Evolutionary conservation across 805 yeast genomes (phyloP).

Genomic region (Suhomyces vadensis): DNA sequence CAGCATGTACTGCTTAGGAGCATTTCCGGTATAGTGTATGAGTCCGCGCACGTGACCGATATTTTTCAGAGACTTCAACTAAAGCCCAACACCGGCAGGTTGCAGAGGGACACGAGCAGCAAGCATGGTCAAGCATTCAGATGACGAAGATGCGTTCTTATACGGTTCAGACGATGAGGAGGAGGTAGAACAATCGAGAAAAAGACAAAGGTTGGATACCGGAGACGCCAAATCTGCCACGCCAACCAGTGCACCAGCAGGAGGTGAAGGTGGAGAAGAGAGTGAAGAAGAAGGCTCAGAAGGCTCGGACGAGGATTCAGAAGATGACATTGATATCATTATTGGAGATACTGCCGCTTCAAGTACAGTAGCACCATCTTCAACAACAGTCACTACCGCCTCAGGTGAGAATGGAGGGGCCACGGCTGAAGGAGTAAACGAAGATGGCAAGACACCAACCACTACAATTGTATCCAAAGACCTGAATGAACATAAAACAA

Average conservation of each 20-base stretch:
- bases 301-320: constrained; percentile 50
- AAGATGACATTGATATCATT: constrained; percentile 80
- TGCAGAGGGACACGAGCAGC: neutral
- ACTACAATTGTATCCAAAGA: constrained; percentile 38
- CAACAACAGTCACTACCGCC: constrained; percentile 17
- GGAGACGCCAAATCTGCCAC: constrained; percentile 10
- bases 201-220: constrained; percentile 28
- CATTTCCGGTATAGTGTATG: no score
- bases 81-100: neutral
- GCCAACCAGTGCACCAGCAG: constrained; percentile 12
- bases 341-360: constrained; percentile 44
- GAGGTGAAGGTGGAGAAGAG: constrained; percentile 23
- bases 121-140: constrained; percentile 25
- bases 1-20: no score
- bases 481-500: constrained; percentile 37
- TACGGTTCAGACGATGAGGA: constrained; percentile 55
- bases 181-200: constrained; percentile 21
- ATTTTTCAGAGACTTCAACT: neutral
- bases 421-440: constrained; percentile 12
- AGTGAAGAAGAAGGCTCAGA: constrained; percentile 48
- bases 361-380: constrained; percentile 19
- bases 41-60: constrained; percentile 1
- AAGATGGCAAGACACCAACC: constrained; percentile 26
- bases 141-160: constrained; percentile 70
- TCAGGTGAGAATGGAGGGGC: constrained; percentile 8